Conservation (phyloP, 2,329 filamentous ascomycete genomes). For the Cladosporium sp. region DNA sequence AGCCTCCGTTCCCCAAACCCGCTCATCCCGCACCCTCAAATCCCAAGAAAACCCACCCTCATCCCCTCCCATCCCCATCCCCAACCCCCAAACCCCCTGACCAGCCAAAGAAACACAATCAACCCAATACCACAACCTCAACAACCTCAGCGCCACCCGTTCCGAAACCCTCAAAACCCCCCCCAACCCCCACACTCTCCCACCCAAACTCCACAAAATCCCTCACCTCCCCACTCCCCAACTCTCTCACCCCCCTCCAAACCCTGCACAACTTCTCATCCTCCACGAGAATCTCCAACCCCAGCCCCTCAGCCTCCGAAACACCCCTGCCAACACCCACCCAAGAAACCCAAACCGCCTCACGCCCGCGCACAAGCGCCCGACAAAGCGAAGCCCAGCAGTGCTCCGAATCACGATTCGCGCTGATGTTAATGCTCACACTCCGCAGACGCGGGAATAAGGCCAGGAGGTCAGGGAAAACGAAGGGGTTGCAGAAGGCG, state of each 20-base stretch:
- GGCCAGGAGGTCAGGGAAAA: not conserved
- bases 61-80: not conserved
- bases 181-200: not conserved
- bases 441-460: not conserved
- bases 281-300: not conserved
- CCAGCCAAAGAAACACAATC: not conserved
- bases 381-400: not conserved
- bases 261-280: not conserved
- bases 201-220: not conserved
- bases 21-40: not conserved
- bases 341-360: not conserved
- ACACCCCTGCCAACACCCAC: not conserved
- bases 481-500: not conserved
- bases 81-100: not conserved
- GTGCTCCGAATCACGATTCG: not conserved
- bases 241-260: not conserved
- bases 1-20: not conserved
- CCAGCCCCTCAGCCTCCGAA: not conserved
- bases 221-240: not conserved
- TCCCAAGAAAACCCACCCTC: not conserved
- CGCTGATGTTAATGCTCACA: not conserved
- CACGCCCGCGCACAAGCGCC: not conserved
- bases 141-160: not conserved
- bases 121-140: not conserved
- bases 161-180: not conserved